A percentile compares a stretch with the other conserved stretches of the same genome.
These are phyloP conservation scores for Colletotrichum magnum DNA, from an alignment of 2,329 filamentous ascomycete genomes.

Conservation along the genomic window DNA sequence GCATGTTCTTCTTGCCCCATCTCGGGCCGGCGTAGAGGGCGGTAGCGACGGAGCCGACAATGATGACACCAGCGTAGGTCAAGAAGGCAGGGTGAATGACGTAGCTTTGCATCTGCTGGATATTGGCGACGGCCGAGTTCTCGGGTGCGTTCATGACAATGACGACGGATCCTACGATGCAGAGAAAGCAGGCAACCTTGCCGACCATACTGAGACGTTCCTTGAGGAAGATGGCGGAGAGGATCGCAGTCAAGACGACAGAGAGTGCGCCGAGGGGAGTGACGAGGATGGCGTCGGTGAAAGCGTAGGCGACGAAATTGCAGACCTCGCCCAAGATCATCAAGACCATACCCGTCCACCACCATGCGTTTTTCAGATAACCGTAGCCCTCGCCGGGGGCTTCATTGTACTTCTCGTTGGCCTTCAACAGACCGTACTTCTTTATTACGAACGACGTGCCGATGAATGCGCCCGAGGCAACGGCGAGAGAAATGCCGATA, in stretches of 20 bases:
- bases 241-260: slow-evolving; percentile 90
- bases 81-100: slow-evolving; percentile 91
- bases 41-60: slow-evolving; percentile 79
- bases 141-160: slow-evolving; percentile 95
- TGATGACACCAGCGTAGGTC: slow-evolving; percentile 84
- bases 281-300: slow-evolving; percentile 95
- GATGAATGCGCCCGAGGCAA: slow-evolving; percentile 92
- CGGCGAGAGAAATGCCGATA: slow-evolving; percentile 87
- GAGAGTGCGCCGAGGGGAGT: slow-evolving; percentile 92
- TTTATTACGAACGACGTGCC: slow-evolving; percentile 96
- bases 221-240: slow-evolving; percentile 96
- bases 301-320: slow-evolving; percentile 97
- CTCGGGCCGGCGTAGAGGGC: slow-evolving; percentile 87
- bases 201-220: slow-evolving; percentile 95
- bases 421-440: slow-evolving; percentile 90
- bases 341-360: slow-evolving; percentile 96
- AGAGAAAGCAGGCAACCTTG: slow-evolving; percentile 95
- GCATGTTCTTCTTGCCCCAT: slow-evolving; percentile 97
- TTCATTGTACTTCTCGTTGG: slow-evolving; percentile 97
- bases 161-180: slow-evolving; percentile 91
- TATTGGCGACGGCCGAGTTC: slow-evolving; percentile 86
- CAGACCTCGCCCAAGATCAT: slow-evolving; percentile 98
- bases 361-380: slow-evolving; percentile 94
- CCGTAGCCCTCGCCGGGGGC: slow-evolving; percentile 96
- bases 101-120: slow-evolving; percentile 92